Base-by-base conservation (phyloP, 805 yeast species). In the Wickerhamiella allomyrinae region DNA sequence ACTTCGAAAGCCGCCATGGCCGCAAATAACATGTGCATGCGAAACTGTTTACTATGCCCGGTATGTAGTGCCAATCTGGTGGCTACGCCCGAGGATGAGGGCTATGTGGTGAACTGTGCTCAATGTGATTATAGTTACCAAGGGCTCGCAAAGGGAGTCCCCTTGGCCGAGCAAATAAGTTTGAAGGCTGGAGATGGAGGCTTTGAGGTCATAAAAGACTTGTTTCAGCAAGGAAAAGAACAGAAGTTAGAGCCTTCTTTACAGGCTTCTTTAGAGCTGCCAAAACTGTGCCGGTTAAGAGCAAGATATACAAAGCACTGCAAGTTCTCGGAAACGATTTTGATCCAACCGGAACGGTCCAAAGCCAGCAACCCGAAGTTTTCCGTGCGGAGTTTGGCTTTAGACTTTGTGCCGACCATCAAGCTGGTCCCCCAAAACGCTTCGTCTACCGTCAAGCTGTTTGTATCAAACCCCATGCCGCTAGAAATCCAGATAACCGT, bases 41-140 rank as follows among this genome's bases (percentile, higher is more conserved):
- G 66, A 20, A 57, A 57, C 48, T 62, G 67, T 44, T 41, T 61
- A 14, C 49, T 41, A 37, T 62, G 67, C 39, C 65, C 66, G 3
- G 25, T 34, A 4, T 63, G 67, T 49, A 13, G 29, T 9, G 43
- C 57, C 23, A 39, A 50, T 34, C 45, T 48, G 15, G 29, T 42
- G 3, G 51, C 46, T 3, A 25, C 14, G 1, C n/a, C 34, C 1
- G 33, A 37, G 10, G 45, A 29, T 2, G 41, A 40, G 4, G 40
- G 29, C 27, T 50, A 50, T 27, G 13, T 10, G 2, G 34, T 54
- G 29, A 23, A 35, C 8, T 57, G 61, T 40, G 46, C 49, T n/a
- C 25, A 39, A 34, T 56, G 60, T 40, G 49, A 45, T 11, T 57
- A 52, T 49, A 40, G 15, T 11, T 41, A 25, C 14, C 43, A 27